Conservation (phyloP, 805 yeast genomes). For the Pichia gijzeniarum region DNA sequence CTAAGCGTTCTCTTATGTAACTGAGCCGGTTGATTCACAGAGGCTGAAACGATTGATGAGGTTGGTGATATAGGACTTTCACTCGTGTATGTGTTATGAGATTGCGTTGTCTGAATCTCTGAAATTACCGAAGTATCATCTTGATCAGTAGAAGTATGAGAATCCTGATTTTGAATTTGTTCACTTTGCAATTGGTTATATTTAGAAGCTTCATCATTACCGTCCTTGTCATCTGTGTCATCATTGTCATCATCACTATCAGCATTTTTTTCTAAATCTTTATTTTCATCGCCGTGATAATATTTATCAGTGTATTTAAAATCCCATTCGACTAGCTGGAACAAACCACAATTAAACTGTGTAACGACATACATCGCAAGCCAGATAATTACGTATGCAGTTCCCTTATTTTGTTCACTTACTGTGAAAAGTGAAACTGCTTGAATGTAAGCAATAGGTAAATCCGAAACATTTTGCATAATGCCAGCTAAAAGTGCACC, state of each 20-base stretch:
- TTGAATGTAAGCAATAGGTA: constrained; percentile 72
- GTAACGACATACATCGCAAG: constrained; percentile 45
- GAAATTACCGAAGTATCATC: neutral
- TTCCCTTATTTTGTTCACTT: constrained; percentile 34
- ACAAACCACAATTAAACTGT: constrained; percentile 49
- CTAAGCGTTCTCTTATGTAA: neutral
- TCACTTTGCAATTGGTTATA: too few species aligned
- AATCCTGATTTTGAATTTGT: too few species aligned
- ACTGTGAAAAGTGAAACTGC: constrained; percentile 43
- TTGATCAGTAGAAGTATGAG: too few species aligned
- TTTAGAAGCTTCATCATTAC: neutral
- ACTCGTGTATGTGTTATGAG: neutral
- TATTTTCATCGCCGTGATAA: neutral
- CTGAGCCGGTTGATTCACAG: neutral
- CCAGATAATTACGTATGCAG: constrained; percentile 52
- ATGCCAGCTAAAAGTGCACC: constrained; percentile 65
- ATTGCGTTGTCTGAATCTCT: neutral
- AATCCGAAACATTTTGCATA: constrained; percentile 68
- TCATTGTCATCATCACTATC: neutral
- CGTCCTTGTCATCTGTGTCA: neutral
- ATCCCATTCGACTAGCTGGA: constrained; percentile 44
- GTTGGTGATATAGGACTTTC: constrained; percentile 11
- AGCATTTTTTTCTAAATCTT: constrained; percentile 7
- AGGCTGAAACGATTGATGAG: constrained; percentile 8
- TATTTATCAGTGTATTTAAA: constrained; percentile 31